Evolutionary conservation across 768 basidiomycete species (phyloP), one percentile per base, ranked within the genome.

Genomic region (Kwoniella pini): DNA sequence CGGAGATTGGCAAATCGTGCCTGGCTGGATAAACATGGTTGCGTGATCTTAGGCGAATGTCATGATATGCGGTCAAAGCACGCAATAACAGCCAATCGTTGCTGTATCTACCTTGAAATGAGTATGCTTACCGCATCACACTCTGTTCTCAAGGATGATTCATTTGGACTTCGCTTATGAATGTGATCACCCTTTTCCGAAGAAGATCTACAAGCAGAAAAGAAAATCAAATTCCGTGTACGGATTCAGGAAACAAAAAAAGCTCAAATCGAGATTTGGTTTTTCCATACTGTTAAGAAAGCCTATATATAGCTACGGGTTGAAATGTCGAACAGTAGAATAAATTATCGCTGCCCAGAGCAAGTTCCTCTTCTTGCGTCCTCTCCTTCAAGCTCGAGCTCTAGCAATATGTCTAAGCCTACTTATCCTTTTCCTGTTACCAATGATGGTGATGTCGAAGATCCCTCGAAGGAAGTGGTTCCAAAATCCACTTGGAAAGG

Each of bases 401-500:
- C 40, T 13, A 22, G 12, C n/a, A 48, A 19, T 10, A 38, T 55
- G 43, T 44, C 40, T 44, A 26, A 55, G 21, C 42, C 46, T 15
- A 26, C 36, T 49, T 27, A 50, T 49, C 57, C 46, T 3, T 49
- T 58, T 27, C 44, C 44, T 1, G 55, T 38, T 31, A 45, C 46
- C 27, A 27, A 27, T 4, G 57, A 27, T 17, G 48, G 48, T 10
- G 57, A 58, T 22, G 26, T 58, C 38, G 57, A 58, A 22, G 57
- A 46, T 39, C 26, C 31, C 9, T n/a, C 48, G 12, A 58, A 50
- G 27, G 22, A 40, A n/a, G 21, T 30, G 26, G 36, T 19, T 24
- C 33, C 45, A 17, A 70, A 61, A 53, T 54, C 44, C 3, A 60
- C 67, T 17, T 69, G 67, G 62, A 57, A 60, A 13, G 72, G 72